Percentiles rank a stretch among this genome's conserved stretches.
Conservation (phyloP, 2,329 filamentous ascomycete genomes). For the Botrytis byssoidea region DNA sequence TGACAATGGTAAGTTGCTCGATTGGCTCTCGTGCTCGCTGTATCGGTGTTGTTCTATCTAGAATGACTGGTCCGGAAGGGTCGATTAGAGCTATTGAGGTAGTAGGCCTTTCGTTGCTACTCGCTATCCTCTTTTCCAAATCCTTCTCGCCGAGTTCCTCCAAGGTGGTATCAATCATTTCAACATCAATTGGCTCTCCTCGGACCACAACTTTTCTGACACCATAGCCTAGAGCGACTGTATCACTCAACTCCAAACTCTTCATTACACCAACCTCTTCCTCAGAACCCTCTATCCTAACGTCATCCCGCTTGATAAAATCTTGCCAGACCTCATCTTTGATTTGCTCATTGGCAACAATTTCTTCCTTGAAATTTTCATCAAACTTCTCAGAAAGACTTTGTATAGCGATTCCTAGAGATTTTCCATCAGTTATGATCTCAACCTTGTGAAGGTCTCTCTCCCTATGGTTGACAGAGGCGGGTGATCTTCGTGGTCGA, state of each 20-base stretch:
- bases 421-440: not conserved
- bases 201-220: slow-evolving; percentile 20
- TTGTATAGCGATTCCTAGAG: slow-evolving; percentile 23
- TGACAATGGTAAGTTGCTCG: not conserved
- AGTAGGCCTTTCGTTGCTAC: not conserved
- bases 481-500: slow-evolving; percentile 1
- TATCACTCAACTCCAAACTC: slow-evolving; percentile 12
- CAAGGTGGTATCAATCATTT: not conserved
- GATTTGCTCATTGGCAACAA: not conserved
- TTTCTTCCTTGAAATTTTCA: not conserved
- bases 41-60: not conserved
- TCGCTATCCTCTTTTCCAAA: not conserved
- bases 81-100: not conserved
- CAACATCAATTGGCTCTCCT: not conserved
- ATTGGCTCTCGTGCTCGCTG: not conserved
- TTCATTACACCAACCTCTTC: slow-evolving; percentile 14
- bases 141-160: not conserved
- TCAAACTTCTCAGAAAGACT: slow-evolving; percentile 23
- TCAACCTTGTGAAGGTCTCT: not conserved
- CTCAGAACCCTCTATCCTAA: slow-evolving; percentile 9
- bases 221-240: slow-evolving; percentile 20
- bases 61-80: not conserved
- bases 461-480: not conserved
- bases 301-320: slow-evolving; percentile 17
- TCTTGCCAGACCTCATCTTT: slow-evolving; percentile 25